Percentiles rank a stretch among this genome's conserved stretches.
phyloP scores from a whole-genome alignment of 805 yeast genomes.

The Limtongia smithiae region DNA sequence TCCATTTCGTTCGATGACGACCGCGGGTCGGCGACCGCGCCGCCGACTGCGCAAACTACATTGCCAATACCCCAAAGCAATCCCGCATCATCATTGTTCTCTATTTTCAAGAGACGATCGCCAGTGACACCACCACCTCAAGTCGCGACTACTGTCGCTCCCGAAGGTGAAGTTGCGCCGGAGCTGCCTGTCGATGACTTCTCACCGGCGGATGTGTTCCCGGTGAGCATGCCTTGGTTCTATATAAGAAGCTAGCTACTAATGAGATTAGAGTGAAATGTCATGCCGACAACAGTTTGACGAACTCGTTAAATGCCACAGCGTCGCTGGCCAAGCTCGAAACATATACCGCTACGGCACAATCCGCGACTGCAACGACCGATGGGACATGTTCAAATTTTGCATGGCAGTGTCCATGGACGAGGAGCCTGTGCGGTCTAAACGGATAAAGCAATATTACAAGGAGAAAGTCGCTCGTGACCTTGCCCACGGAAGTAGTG shows the following conservation, averaged over 20 bases:
- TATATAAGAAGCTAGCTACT: not conserved
- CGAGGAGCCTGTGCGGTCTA: conserved; percentile 49
- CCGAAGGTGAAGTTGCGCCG: not conserved
- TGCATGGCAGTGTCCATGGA: conserved; percentile 62
- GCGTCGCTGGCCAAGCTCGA: conserved; percentile 85
- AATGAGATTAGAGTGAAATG: conserved; percentile 46
- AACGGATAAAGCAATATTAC: conserved; percentile 64
- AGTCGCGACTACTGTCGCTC: not conserved
- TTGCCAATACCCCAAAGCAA: conserved; percentile 2
- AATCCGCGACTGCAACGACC: conserved; percentile 64
- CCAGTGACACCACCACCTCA: not conserved
- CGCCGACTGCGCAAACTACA: not conserved
- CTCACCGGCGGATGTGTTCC: conserved; percentile 17
- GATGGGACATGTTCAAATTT: conserved; percentile 73
- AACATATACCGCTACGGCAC: conserved; percentile 81
- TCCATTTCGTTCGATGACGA: conserved; percentile 6
- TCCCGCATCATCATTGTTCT: not conserved
- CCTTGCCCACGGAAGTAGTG: conserved; percentile 63
- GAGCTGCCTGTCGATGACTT: conserved; percentile 1
- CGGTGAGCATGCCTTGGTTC: conserved; percentile 6
- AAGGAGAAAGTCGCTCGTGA: conserved; percentile 59
- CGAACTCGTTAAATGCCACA: conserved; percentile 79
- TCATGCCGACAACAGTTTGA: conserved; percentile 80
- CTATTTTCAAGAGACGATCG: not conserved
- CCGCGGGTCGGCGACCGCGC: not conserved